These are phyloP conservation scores for Panicum hallii DNA, from an alignment of 202 grass and related monocot genomes.

Conservation along the genomic window DNA sequence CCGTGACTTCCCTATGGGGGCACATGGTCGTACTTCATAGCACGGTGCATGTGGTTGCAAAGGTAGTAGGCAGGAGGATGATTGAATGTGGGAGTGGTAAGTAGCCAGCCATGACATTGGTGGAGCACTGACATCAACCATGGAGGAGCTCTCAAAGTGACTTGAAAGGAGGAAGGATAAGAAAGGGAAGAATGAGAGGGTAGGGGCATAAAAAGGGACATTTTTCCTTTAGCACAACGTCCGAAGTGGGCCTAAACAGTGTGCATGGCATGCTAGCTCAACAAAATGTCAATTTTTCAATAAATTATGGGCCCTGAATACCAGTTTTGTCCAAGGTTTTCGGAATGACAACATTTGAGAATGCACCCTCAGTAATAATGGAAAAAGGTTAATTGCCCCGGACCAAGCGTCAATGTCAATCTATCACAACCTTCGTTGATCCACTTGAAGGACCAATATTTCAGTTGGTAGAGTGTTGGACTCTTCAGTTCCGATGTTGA, in stretches of 20 bases:
- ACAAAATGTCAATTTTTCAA: not conserved
- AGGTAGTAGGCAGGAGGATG: not conserved
- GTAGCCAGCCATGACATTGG: no score
- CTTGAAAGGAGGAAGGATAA: no score
- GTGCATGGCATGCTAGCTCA: no score
- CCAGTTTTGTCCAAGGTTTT: not conserved
- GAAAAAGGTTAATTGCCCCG: not conserved
- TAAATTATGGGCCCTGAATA: not conserved
- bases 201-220: no score
- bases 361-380: not conserved
- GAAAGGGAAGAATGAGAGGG: not conserved
- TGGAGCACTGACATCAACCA: no score
- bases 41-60: not conserved
- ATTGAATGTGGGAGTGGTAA: no score
- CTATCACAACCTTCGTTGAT: not conserved
- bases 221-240: no score
- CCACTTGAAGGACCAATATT: not conserved
- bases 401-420: not conserved
- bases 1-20: not conserved
- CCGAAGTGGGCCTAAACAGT: no score
- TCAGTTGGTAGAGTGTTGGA: not conserved
- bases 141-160: no score
- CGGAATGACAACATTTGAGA: not conserved
- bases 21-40: not conserved
- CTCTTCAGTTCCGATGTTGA: not conserved